Base-by-base conservation (phyloP, 371 early-diverging fungal species). In the Dichotomocladium elegans region DNA sequence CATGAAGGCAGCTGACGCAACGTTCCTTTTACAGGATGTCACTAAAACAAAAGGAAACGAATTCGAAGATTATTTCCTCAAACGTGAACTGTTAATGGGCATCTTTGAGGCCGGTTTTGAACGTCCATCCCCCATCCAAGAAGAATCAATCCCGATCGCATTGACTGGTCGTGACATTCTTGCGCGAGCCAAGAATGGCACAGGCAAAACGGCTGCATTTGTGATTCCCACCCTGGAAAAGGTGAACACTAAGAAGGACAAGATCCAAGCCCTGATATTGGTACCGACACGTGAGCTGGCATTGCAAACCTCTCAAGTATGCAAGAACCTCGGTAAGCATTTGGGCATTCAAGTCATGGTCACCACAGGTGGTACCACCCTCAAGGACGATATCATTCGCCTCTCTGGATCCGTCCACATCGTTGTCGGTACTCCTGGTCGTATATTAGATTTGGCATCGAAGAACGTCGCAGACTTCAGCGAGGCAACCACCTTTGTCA, bases 21-120 rank as follows among this genome's bases (percentile, higher is more conserved):
- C n/a, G 2, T 2, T 0, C 22, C 29, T 14, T 3, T 21, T 15
- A 17, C 48, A 81, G 82, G 96, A 97, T 74, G 98, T 98, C 44
- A 92, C 92, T 28, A 88, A 83, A 11, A 96, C 96, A 35, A 95
- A 96, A 79, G 97, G 95, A 47, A 96, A 96, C 72, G 95, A 93
- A 58, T 99, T 98, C 75, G 97, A 99, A 68, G 97, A 96, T 68
- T 98, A 95, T 71, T 93, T 88, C 70, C 77, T 99, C 47, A 96
- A 96, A 66, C 85, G 95, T 41, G 95, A 98, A 63, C 75, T 99
- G 44, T 74, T 98, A 53, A 99, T 98, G 93, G 99, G 99, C 22
- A 94, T 99, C 46, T 98, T 96, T 71, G 95, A 96, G 68, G 95
- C 94, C 28, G 99, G 99, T 27, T 99, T 96, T 74, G 99, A 99